These are phyloP conservation scores for Rhypophila decipiens DNA, from an alignment of 495 filamentous ascomycete genomes.

Conservation along the genomic window DNA sequence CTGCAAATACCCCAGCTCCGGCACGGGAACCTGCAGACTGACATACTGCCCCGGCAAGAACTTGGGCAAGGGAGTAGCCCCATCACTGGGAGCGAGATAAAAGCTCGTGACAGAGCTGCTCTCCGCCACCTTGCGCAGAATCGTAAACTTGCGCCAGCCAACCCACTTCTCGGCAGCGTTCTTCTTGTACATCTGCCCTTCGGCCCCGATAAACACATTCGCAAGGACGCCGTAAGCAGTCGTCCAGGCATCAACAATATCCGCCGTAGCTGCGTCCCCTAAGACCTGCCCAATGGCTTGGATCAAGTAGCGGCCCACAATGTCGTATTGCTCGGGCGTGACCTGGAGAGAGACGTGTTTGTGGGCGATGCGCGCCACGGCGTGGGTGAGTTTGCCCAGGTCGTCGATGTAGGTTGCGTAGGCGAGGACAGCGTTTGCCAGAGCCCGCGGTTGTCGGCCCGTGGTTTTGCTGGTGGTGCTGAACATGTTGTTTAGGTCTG, in stretches of 20 bases:
- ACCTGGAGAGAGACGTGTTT: constrained; percentile 71
- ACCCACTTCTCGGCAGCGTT: constrained; percentile 47
- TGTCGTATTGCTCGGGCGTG: constrained; percentile 58
- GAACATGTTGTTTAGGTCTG: constrained; percentile 60
- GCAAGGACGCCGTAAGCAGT: constrained; percentile 60
- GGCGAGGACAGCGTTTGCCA: constrained; percentile 60
- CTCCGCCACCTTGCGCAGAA: constrained; percentile 54
- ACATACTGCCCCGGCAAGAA: constrained; percentile 69
- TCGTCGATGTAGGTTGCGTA: constrained; percentile 70
- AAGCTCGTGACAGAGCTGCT: constrained; percentile 56
- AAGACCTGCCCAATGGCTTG: constrained; percentile 62
- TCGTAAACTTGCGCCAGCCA: constrained; percentile 61
- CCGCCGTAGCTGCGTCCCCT: constrained; percentile 58
- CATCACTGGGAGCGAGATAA: constrained; percentile 59
- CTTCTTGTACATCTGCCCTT: constrained; percentile 53
- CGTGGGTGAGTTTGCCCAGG: constrained; percentile 51
- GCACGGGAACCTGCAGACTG: constrained; percentile 52
- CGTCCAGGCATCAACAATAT: constrained; percentile 61
- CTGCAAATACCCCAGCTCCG: constrained; percentile 53
- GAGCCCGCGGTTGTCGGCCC: constrained; percentile 57
- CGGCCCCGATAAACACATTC: constrained; percentile 57
- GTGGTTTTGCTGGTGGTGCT: constrained; percentile 34
- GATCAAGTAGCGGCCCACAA: constrained; percentile 63
- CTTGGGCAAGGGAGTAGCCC: constrained; percentile 43
- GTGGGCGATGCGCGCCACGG: constrained; percentile 67